Evolutionary conservation across 148 eudicot species (phyloP), one percentile per base, ranked within the genome.

Genomic region (Persicaria tinctoria): DNA sequence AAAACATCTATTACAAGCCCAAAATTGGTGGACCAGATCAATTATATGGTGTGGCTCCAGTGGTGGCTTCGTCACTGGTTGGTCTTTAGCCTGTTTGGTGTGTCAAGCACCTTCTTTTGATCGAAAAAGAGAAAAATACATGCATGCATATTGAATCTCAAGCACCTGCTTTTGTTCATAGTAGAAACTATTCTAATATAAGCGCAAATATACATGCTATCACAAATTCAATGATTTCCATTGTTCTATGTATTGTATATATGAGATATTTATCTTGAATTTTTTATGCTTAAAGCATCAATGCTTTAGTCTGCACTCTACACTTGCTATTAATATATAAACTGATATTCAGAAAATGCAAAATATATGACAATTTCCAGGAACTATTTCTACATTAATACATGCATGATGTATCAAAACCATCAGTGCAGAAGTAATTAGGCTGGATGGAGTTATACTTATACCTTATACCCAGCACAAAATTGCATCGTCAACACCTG

Each of bases 401-500:
- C 45, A 62, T 9, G 44, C 68, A 62, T 62, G 68, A 62, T 32
- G 14, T 32, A 62, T 11, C 12, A 50, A 50, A 20, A 5, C 2
- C 32, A 27, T 32, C 44, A 62, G 45, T 62, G 68, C 11, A 62
- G 68, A 7, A 63, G 68, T 63, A 38, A 38, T 72, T 60, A 49
- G 44, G 72, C 11, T 64, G 18, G 71, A 68, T 18, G 16, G 70
- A 66, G 70, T 44, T 6, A 44, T 46, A 74, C 23, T 45, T 73
- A 38, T 81, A 93, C 98, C 98, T 87, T 94, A 79, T 80, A 79
- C 57, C 98, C 98, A 60, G 81, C 76, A 76, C 93, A 94, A 68
- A 87, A 90, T 71, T 94, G 77, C 98, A 94, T 94, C 6, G 97
- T 94, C 89, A 94, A 84, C 56, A 91, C 92, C 83, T 89, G 84